phyloP scores from a whole-genome alignment of 805 yeast genomes.

The Teunomyces lycoperdinae region DNA sequence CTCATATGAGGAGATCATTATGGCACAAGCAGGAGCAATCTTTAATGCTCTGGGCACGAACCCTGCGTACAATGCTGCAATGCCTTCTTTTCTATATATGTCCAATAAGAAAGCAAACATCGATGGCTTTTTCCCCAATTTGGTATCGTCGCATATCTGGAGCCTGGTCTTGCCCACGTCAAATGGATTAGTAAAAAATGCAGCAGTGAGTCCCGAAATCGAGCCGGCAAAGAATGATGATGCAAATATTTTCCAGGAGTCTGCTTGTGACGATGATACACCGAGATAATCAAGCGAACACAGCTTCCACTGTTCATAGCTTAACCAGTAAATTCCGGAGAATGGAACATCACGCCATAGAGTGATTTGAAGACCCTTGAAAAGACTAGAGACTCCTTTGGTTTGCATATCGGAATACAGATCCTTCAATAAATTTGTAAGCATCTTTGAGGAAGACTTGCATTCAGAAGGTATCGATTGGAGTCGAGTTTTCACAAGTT shows the following conservation, averaged over 20 bases:
- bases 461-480: slow-evolving; percentile 74
- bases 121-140: slow-evolving; percentile 18
- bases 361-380: slow-evolving; percentile 83
- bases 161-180: slow-evolving; percentile 95
- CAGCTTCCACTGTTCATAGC: slow-evolving; percentile 56
- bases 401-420: slow-evolving; percentile 46
- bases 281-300: slow-evolving; percentile 19
- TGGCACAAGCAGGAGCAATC: slow-evolving; percentile 96
- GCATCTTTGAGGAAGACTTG: slow-evolving; percentile 24
- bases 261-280: slow-evolving; percentile 12
- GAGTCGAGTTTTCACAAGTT: slow-evolving; percentile 79
- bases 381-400: slow-evolving; percentile 64
- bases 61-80: slow-evolving; percentile 84
- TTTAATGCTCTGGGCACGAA: slow-evolving; percentile 81
- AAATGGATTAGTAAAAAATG: slow-evolving; percentile 86
- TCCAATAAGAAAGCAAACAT: slow-evolving; percentile 66
- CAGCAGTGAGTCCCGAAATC: slow-evolving; percentile 79
- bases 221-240: slow-evolving; percentile 81
- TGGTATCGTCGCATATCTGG: slow-evolving; percentile 52
- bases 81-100: slow-evolving; percentile 72
- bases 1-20: slow-evolving; percentile 95
- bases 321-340: slow-evolving; percentile 91
- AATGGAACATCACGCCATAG: slow-evolving; percentile 98
- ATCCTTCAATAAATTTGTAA: slow-evolving; percentile 51
- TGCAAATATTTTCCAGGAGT: slow-evolving; percentile 47